A percentile compares a stretch with the other conserved stretches of the same genome.
phyloP scores from a whole-genome alignment of 2,329 filamentous ascomycete species.

The Fusarium udum region DNA sequence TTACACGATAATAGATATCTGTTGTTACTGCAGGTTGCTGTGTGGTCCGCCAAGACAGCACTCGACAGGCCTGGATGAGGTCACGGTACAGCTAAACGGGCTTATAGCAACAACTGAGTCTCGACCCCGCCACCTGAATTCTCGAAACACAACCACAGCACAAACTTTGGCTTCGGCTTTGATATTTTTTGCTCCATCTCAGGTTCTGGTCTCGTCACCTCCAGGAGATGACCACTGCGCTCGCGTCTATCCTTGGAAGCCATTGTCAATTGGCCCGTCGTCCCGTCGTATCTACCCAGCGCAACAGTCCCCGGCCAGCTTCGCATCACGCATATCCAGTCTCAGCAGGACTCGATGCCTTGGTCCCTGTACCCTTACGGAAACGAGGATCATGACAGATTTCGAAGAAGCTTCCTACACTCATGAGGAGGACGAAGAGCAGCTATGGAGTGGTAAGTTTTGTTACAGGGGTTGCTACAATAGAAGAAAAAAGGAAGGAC shows the following conservation, averaged over 20 bases:
- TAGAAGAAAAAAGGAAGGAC: neutral
- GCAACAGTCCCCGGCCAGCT: constrained; percentile 5
- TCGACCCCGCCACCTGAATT: constrained; percentile 42
- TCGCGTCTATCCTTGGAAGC: constrained; percentile 13
- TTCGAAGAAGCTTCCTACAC: constrained; percentile 70
- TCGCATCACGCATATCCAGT: constrained; percentile 17
- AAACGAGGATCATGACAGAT: constrained; percentile 62
- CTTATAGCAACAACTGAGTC: constrained; percentile 30
- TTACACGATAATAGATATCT: neutral
- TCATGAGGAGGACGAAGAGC: constrained; percentile 82
- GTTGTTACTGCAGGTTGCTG: constrained; percentile 6
- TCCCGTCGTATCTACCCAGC: constrained; percentile 23
- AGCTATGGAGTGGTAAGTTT: constrained; percentile 84
- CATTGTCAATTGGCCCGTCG: constrained; percentile 34
- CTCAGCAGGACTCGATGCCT: constrained; percentile 48
- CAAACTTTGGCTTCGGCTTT: constrained; percentile 17
- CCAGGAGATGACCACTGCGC: constrained; percentile 39
- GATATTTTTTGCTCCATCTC: constrained; percentile 13
- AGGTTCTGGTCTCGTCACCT: neutral
- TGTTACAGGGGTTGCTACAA: neutral
- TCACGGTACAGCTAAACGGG: constrained; percentile 35
- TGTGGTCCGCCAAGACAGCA: constrained; percentile 33
- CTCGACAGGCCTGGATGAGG: constrained; percentile 36
- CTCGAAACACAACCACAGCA: constrained; percentile 28
- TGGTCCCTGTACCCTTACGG: constrained; percentile 41